These are phyloP conservation scores for Trichoderma atrobrunneum DNA, from an alignment of 2,329 filamentous ascomycete species.

Conservation along the genomic window DNA sequence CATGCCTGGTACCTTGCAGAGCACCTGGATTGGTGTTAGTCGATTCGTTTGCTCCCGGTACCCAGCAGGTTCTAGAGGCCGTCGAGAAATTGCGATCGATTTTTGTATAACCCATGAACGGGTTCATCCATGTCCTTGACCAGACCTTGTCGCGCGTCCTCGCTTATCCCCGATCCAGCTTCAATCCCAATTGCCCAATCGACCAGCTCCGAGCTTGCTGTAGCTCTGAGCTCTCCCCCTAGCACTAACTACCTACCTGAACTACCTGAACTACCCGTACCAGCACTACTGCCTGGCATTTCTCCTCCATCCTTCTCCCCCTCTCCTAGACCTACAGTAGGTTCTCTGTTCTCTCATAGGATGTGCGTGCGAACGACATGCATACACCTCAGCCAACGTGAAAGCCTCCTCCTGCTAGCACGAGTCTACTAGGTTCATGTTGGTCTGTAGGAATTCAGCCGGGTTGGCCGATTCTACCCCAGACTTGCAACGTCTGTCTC, in stretches of 20 bases:
- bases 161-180: slow-evolving; percentile 12
- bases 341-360: not conserved
- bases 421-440: not conserved
- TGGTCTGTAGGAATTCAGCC: not conserved
- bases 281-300: not conserved
- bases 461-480: not conserved
- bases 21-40: not conserved
- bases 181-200: slow-evolving; percentile 7
- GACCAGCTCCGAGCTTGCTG: slow-evolving; percentile 6
- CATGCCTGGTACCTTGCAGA: slow-evolving; percentile 3
- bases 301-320: not conserved
- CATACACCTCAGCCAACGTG: not conserved
- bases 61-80: not conserved
- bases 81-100: slow-evolving; percentile 12
- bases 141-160: not conserved
- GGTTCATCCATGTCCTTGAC: slow-evolving; percentile 11
- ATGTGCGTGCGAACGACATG: slow-evolving; percentile 13
- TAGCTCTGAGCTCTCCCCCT: not conserved
- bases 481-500: not conserved
- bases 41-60: not conserved
- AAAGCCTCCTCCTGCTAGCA: not conserved
- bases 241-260: not conserved
- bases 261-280: not conserved
- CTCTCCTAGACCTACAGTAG: not conserved
- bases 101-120: not conserved